These are phyloP conservation scores for Calonectria naviculata DNA, from an alignment of 2,329 filamentous ascomycete genomes.

Conservation along the genomic window DNA sequence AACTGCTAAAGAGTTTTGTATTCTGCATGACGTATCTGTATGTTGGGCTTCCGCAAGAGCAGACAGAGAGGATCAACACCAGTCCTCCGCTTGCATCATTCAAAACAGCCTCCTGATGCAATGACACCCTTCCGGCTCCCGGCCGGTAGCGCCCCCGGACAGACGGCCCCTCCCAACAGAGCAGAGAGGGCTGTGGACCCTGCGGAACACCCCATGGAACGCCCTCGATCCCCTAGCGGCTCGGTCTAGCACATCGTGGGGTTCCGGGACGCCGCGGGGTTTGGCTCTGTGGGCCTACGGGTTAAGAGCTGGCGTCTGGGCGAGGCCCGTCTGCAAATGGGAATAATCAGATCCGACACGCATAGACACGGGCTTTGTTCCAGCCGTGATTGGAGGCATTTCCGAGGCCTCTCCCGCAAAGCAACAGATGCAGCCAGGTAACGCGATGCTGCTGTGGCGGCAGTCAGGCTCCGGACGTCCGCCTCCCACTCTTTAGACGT, in stretches of 20 bases:
- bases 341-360: slow-evolving; percentile 2
- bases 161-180: neutral
- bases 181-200: slow-evolving; percentile 11
- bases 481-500: neutral
- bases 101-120: neutral
- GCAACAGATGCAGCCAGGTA: neutral
- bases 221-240: slow-evolving; percentile 22
- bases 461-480: slow-evolving; percentile 1
- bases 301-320: neutral
- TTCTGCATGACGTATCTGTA: neutral
- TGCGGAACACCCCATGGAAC: slow-evolving; percentile 31
- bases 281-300: slow-evolving; percentile 9
- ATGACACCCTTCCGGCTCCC: slow-evolving; percentile 4
- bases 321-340: neutral
- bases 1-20: neutral
- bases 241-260: slow-evolving; percentile 35
- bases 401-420: neutral
- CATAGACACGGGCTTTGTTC: neutral
- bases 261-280: slow-evolving; percentile 34
- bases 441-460: slow-evolving; percentile 37
- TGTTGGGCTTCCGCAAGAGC: too few relatives aligned
- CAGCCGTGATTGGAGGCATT: neutral
- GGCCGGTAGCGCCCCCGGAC: slow-evolving; percentile 11
- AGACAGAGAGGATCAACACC: too few relatives aligned
- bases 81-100: neutral